A percentile compares a stretch with the other conserved stretches of the same genome.
phyloP scores from a whole-genome alignment of 495 filamentous ascomycete genomes.

The Zalerion maritima region DNA sequence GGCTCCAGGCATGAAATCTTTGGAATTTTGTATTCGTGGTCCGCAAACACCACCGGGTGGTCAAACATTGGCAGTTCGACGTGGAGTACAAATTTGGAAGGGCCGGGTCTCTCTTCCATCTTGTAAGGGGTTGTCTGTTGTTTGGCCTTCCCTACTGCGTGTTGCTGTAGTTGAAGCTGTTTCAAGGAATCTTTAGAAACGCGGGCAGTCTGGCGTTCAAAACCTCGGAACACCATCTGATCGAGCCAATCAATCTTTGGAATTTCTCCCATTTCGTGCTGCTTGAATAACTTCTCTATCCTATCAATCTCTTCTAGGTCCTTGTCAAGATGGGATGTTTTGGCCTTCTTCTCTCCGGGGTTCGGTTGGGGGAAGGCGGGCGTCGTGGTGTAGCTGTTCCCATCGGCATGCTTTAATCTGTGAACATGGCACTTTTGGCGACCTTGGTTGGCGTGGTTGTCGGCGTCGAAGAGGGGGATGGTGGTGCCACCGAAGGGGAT shows the following conservation, averaged over 20 bases:
- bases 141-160: constrained; percentile 21
- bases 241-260: constrained; percentile 89
- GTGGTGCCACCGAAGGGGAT: constrained; percentile 93
- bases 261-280: constrained; percentile 95
- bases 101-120: constrained; percentile 27
- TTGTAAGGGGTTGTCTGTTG: constrained; percentile 12
- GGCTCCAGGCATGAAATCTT: constrained; percentile 58
- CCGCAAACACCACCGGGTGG: constrained; percentile 88
- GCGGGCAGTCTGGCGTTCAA: constrained; percentile 53
- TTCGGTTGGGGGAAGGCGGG: constrained; percentile 43
- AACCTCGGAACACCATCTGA: constrained; percentile 72
- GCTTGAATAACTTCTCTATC: constrained; percentile 80
- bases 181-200: constrained; percentile 17
- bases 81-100: constrained; percentile 52
- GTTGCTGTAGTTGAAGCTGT: constrained; percentile 18
- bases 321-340: constrained; percentile 30
- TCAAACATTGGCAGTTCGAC: constrained; percentile 92
- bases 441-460: constrained; percentile 77
- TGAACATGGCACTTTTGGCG: constrained; percentile 83
- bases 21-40: constrained; percentile 79
- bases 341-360: constrained; percentile 33
- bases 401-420: constrained; percentile 72
- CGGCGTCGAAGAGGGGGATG: constrained; percentile 74
- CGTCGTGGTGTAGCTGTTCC: constrained; percentile 64
- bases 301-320: constrained; percentile 67